phyloP scores from a whole-genome alignment of 805 yeast genomes.

The Wickerhamomyces bisporus region DNA sequence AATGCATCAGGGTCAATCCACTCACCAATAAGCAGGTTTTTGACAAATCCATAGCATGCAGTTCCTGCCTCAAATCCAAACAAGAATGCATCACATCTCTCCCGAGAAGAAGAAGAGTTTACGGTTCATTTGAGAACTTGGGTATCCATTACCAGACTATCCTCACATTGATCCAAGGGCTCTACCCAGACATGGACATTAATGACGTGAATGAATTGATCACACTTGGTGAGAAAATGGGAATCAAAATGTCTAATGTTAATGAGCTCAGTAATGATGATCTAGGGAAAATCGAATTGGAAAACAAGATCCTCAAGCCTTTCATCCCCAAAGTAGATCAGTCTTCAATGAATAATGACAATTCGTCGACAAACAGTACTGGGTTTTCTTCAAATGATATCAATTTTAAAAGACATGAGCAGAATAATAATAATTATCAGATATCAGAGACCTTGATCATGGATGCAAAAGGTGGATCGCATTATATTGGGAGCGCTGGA shows the following conservation, averaged over 20 bases:
- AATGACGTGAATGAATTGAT: slow-evolving; percentile 37
- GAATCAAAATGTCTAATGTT: slow-evolving; percentile 15
- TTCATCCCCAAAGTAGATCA: slow-evolving; percentile 16
- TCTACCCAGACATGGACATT: slow-evolving; percentile 41
- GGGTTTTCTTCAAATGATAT: too few relatives aligned
- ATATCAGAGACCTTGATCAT: slow-evolving; percentile 29
- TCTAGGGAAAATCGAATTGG: slow-evolving; percentile 12
- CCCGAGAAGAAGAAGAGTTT: slow-evolving; percentile 36
- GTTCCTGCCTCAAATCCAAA: slow-evolving; percentile 32
- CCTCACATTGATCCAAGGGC: slow-evolving; percentile 31
- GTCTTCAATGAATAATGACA: too few relatives aligned
- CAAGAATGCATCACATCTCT: slow-evolving; percentile 37
- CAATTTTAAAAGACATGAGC: too few relatives aligned
- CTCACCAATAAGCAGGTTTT: slow-evolving; percentile 12
- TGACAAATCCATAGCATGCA: slow-evolving; percentile 36
- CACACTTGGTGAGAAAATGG: slow-evolving; percentile 21
- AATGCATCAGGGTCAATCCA: background rate
- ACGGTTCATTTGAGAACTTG: slow-evolving; percentile 38
- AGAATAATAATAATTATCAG: slow-evolving; percentile 4
- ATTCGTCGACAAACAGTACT: slow-evolving; percentile 1
- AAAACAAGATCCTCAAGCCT: slow-evolving; percentile 18
- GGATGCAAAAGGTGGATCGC: slow-evolving; percentile 42
- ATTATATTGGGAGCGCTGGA: slow-evolving; percentile 42
- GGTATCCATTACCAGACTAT: slow-evolving; percentile 40
- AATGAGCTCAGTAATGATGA: slow-evolving; percentile 6